These are phyloP conservation scores for Fraxinus quadrangulata DNA, from an alignment of 257 asterid species.

Conservation along the genomic window DNA sequence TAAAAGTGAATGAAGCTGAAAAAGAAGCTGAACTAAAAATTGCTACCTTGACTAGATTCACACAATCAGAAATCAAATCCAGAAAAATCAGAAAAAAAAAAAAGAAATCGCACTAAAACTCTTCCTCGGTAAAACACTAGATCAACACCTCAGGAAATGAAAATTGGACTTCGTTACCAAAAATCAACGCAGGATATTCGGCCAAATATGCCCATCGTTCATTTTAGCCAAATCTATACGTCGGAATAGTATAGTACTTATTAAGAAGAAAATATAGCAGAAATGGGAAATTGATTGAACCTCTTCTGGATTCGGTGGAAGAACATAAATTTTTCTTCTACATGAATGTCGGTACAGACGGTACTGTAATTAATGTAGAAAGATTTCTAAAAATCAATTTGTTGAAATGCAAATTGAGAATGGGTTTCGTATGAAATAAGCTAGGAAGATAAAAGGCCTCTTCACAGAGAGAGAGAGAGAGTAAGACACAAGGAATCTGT, in stretches of 20 bases:
- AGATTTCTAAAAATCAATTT: not conserved
- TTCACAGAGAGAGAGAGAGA: conserved; percentile 6
- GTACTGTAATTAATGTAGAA: conserved; percentile 11
- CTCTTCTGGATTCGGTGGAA: conserved; percentile 30
- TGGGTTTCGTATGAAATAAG: conserved; percentile 40
- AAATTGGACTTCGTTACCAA: not conserved
- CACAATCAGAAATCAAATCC: conserved; percentile 23
- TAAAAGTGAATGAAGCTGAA: not conserved
- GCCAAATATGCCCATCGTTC: not conserved
- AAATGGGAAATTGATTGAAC: conserved; percentile 21
- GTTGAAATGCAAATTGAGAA: conserved; percentile 28
- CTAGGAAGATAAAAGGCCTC: conserved; percentile 33
- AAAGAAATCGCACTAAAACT: not conserved
- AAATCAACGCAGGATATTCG: conserved; percentile 6
- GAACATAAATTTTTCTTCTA: conserved; percentile 27
- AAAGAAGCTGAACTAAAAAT: not conserved
- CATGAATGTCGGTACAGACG: conserved; percentile 30
- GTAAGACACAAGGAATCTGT: not conserved
- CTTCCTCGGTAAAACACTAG: conserved; percentile 4
- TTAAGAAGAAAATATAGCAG: conserved; percentile 33
- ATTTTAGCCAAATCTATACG: not conserved
- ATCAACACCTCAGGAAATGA: conserved; percentile 12
- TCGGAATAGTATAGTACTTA: not conserved
- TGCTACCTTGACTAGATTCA: conserved; percentile 1
- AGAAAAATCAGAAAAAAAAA: not conserved